Percentiles rank a stretch among this genome's conserved stretches.
Evolutionary conservation across 2,329 filamentous ascomycete species (phyloP).

Genomic region (Penicillium nordicum): DNA sequence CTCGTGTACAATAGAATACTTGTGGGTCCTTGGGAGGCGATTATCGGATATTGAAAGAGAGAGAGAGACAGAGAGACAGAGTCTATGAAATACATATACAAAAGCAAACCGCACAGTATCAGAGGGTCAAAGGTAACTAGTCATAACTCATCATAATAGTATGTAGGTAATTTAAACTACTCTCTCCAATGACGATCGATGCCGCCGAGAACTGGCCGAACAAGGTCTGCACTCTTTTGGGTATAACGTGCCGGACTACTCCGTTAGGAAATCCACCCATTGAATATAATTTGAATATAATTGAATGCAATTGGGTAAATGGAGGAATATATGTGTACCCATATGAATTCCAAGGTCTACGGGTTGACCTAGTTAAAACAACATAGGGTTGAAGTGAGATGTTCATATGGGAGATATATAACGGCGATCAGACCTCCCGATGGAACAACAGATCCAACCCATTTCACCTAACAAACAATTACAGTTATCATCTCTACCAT

Average conservation of each 20-base stretch:
- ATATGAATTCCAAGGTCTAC: neutral
- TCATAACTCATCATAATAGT: neutral
- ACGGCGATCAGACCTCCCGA: slow-evolving; percentile 13
- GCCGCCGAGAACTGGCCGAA: slow-evolving; percentile 22
- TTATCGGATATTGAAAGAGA: neutral
- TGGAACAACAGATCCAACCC: neutral
- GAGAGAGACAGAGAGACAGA: neutral
- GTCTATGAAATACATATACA: neutral
- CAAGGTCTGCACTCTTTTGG: slow-evolving; percentile 16
- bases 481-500: neutral
- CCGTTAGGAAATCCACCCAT: neutral
- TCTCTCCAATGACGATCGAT: slow-evolving; percentile 25
- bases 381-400: neutral
- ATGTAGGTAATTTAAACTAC: slow-evolving; percentile 19
- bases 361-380: neutral
- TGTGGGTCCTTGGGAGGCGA: neutral
- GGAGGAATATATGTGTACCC: too few species aligned
- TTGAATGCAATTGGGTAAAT: too few species aligned
- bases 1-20: neutral
- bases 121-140: neutral
- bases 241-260: slow-evolving; percentile 18
- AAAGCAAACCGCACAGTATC: too few species aligned
- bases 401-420: neutral
- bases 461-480: neutral
- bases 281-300: neutral